Evolutionary conservation across 441 rosid species (phyloP).

Genomic region (Cnidoscolus chayamansa): DNA sequence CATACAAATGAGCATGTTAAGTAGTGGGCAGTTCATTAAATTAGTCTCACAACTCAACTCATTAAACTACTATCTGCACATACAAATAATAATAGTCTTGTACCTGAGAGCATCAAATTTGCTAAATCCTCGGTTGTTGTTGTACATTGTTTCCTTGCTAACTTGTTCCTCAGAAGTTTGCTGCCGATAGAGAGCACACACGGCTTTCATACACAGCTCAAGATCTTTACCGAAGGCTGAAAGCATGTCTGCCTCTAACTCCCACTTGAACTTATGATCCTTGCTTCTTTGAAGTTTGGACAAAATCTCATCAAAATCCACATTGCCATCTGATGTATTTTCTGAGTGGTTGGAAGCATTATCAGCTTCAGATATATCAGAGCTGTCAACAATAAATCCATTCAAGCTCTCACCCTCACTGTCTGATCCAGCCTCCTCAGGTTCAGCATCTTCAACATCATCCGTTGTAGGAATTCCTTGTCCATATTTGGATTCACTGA

Average conservation of each 20-base stretch:
- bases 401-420: conserved; percentile 43
- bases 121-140: conserved; percentile 54
- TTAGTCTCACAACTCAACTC: neutral
- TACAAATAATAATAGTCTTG: neutral
- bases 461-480: conserved; percentile 34
- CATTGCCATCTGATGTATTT: conserved; percentile 39
- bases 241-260: conserved; percentile 62
- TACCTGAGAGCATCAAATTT: conserved; percentile 58
- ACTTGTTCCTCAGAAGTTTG: conserved; percentile 58
- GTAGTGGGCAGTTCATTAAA: neutral
- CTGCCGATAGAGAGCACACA: conserved; percentile 64
- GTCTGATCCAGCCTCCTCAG: conserved; percentile 35
- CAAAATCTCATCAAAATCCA: conserved; percentile 33
- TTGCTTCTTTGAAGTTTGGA: conserved; percentile 50
- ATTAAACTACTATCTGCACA: neutral
- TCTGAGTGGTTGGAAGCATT: conserved; percentile 23
- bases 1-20: neutral
- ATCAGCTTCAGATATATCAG: conserved; percentile 28
- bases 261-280: conserved; percentile 45
- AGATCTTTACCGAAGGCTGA: conserved; percentile 64
- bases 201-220: conserved; percentile 81
- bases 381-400: conserved; percentile 43
- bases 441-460: conserved; percentile 32
- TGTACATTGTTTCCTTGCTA: conserved; percentile 36
- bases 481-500: conserved; percentile 18